These are phyloP conservation scores for Diaporthe helianthi DNA, from an alignment of 2,329 filamentous ascomycete species.

Conservation along the genomic window DNA sequence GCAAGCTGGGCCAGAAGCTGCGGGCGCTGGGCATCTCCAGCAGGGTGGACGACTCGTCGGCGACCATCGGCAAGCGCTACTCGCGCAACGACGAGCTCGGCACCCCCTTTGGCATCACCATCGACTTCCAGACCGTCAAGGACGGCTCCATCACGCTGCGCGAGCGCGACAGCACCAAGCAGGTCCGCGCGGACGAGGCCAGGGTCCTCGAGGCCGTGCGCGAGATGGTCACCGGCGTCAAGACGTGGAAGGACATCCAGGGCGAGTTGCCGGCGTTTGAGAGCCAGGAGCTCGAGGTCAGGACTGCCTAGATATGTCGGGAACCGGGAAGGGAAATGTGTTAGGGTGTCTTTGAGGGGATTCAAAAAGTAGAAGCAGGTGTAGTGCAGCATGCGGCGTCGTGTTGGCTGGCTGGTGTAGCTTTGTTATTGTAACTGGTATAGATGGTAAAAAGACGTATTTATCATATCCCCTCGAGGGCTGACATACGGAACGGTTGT, in stretches of 20 bases:
- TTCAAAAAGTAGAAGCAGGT: background rate
- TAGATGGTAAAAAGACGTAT: background rate
- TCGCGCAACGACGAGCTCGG: conserved; percentile 94
- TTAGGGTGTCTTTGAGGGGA: background rate
- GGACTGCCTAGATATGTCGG: background rate
- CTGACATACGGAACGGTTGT: too few relatives aligned
- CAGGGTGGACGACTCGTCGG: conserved; percentile 87
- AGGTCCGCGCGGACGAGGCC: conserved; percentile 84
- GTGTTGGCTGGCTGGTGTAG: background rate
- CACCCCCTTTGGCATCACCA: conserved; percentile 90
- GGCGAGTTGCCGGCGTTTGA: conserved; percentile 84
- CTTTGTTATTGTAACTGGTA: background rate
- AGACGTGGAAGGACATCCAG: conserved; percentile 73
- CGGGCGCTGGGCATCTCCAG: conserved; percentile 80
- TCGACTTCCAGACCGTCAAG: conserved; percentile 94
- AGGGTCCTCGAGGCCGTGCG: conserved; percentile 80
- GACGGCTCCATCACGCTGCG: conserved; percentile 86
- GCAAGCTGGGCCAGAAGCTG: conserved; percentile 76
- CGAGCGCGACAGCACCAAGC: conserved; percentile 88
- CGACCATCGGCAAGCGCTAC: conserved; percentile 94
- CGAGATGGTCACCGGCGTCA: conserved; percentile 54
- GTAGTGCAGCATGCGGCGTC: background rate
- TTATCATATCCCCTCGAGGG: background rate
- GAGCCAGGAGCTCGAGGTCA: conserved; percentile 69
- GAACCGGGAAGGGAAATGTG: background rate